Percentiles rank a stretch among this genome's conserved stretches.
phyloP scores from a whole-genome alignment of 202 grass and related monocot genomes.

The Sporobolus alterniflorus region DNA sequence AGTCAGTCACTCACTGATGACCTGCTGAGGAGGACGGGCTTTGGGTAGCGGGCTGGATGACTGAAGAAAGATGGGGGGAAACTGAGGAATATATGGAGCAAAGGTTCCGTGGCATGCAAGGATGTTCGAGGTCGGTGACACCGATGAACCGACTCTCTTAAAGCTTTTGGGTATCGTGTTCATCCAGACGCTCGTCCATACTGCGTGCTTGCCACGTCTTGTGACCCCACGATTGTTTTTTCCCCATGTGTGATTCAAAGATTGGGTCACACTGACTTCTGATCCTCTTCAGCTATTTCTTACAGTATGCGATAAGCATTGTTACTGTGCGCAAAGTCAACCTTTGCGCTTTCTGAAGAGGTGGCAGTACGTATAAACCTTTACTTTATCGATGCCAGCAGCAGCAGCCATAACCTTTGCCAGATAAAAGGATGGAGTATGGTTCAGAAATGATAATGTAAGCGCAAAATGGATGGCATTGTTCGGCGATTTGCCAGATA shows the following conservation, averaged over 20 bases:
- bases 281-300: background rate
- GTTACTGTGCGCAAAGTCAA: no score
- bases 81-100: background rate
- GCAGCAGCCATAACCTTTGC: no score
- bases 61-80: background rate
- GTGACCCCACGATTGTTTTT: background rate
- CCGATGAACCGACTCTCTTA: background rate
- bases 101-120: slow-evolving; percentile 59
- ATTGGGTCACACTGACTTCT: background rate
- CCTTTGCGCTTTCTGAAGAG: no score
- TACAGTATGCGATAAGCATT: background rate
- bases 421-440: no score
- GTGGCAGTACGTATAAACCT: no score
- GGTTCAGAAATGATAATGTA: no score
- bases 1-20: background rate
- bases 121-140: background rate
- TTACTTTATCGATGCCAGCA: no score
- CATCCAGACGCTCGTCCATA: background rate
- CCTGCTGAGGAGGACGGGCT: background rate
- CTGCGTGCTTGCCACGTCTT: background rate
- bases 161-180: background rate
- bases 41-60: background rate
- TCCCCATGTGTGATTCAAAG: background rate
- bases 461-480: no score
- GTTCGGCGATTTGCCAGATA: no score